Conservation (phyloP, 23 red algal genomes). For the Gracilaria domingensis region DNA sequence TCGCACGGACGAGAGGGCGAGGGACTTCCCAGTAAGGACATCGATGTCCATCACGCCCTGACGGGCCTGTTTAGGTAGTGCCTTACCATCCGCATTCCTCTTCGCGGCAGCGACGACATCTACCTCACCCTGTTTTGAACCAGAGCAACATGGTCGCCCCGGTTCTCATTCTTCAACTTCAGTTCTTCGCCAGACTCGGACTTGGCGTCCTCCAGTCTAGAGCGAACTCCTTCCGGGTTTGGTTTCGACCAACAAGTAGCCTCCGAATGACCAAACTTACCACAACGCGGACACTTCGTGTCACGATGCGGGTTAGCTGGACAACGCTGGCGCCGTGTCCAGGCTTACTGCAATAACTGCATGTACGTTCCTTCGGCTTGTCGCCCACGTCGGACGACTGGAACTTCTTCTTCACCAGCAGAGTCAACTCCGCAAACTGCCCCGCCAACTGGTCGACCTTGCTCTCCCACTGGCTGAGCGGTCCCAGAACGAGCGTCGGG, state of each 20-base stretch:
- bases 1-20: neutral
- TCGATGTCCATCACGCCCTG: neutral
- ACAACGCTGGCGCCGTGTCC: neutral
- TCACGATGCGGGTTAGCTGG: neutral
- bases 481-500: neutral
- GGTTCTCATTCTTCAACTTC: neutral
- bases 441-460: neutral
- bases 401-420: neutral
- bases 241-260: neutral
- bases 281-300: neutral
- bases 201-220: neutral
- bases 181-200: neutral
- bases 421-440: neutral
- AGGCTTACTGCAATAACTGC: neutral
- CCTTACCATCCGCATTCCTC: neutral
- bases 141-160: neutral
- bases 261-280: neutral
- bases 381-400: neutral
- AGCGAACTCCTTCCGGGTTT: neutral
- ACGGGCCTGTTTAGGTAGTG: neutral
- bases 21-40: neutral
- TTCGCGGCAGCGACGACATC: neutral
- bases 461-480: neutral
- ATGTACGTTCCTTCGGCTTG: neutral
- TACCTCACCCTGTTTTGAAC: neutral